Evolutionary conservation across 2,329 filamentous ascomycete genomes (phyloP).

Genomic region (Sclerotinia nivalis): DNA sequence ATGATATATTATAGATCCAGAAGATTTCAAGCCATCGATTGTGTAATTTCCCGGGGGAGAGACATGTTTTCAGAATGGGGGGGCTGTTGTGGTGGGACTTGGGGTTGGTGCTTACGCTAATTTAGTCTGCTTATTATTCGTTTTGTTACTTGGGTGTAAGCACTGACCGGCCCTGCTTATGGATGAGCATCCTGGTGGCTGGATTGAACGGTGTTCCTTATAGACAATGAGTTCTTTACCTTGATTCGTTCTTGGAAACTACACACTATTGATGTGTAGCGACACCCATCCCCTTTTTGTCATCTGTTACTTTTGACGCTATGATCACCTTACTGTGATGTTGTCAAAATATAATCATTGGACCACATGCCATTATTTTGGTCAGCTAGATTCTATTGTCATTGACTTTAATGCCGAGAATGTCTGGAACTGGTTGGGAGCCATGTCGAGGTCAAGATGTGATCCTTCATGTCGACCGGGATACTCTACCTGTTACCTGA

Average conservation of each 20-base stretch:
- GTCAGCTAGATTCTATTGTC: background rate
- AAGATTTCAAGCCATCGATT: background rate
- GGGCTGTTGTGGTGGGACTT: background rate
- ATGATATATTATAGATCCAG: background rate
- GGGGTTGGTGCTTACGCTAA: background rate
- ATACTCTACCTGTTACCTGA: too few species aligned
- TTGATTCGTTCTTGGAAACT: background rate
- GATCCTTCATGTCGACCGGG: background rate
- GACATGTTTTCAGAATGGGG: background rate
- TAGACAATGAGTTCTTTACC: too few species aligned
- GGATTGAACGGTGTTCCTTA: background rate
- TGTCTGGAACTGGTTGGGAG: background rate
- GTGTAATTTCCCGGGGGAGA: background rate
- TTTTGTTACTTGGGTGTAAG: background rate
- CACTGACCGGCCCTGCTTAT: background rate
- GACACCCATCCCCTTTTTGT: background rate
- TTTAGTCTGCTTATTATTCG: background rate
- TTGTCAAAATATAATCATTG: too few species aligned
- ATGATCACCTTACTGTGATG: background rate
- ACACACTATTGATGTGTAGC: background rate
- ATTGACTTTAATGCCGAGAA: background rate
- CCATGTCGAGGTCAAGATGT: too few species aligned
- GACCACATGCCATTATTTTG: too few species aligned
- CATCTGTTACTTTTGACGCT: background rate
- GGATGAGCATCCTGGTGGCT: background rate